Percentiles rank a stretch among this genome's conserved stretches.
These are phyloP conservation scores for Boletus huronensis DNA, from an alignment of 768 basidiomycete species.

Conservation along the genomic window DNA sequence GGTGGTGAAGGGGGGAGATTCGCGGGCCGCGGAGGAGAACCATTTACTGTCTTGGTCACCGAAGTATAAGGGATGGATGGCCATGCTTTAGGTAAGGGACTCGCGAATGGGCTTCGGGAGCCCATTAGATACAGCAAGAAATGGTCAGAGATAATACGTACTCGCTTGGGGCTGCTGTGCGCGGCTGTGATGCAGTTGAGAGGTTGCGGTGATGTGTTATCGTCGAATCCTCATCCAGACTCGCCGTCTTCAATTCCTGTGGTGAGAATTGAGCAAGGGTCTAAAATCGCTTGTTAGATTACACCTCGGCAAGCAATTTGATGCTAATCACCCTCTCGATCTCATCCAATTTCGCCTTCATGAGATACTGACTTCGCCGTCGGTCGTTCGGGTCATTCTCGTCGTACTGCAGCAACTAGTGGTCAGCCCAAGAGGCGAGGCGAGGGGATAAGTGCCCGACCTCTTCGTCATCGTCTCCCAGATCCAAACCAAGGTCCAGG, in stretches of 20 bases:
- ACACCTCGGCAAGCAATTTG: not conserved
- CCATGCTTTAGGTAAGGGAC: constrained; percentile 30
- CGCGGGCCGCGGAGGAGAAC: constrained; percentile 20
- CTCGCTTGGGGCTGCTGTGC: constrained; percentile 10
- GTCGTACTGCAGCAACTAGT: constrained; percentile 47
- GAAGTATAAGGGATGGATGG: constrained; percentile 45
- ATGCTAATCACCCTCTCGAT: constrained; percentile 59
- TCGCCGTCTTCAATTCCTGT: constrained; percentile 31
- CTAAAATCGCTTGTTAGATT: constrained; percentile 33
- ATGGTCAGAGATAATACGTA: constrained; percentile 16
- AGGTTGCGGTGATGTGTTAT: constrained; percentile 18
- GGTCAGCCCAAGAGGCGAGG: constrained; percentile 13
- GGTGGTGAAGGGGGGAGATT: constrained; percentile 52
- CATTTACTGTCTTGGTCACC: constrained; percentile 22
- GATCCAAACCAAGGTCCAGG: constrained; percentile 41
- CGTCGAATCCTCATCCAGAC: constrained; percentile 20
- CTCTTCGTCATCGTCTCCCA: constrained; percentile 42
- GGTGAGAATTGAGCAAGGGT: constrained; percentile 68
- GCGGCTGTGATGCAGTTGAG: constrained; percentile 14
- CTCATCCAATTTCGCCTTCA: constrained; percentile 75
- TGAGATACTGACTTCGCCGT: constrained; percentile 68
- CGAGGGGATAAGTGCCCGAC: constrained; percentile 27
- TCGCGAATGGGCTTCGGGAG: constrained; percentile 7
- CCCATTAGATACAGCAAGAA: constrained; percentile 11
- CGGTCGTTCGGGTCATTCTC: constrained; percentile 71